Base-by-base conservation (phyloP, 495 filamentous ascomycete genomes). In the Glarea lozoyensis region DNA sequence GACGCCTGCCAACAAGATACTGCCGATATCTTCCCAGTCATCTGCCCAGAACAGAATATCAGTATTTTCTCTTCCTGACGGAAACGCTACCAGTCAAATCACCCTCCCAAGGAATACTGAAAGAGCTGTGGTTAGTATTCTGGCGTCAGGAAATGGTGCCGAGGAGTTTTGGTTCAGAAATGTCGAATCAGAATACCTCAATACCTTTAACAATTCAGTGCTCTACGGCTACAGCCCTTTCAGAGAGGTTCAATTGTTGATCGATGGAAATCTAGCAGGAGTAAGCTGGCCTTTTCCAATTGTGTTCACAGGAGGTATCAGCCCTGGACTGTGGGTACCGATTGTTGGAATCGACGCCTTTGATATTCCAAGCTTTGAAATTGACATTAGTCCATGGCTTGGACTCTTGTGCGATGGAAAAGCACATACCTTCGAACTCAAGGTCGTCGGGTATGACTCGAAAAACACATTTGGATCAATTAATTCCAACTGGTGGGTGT, bases 401-500 rank as follows among this genome's bases (percentile, higher is more conserved):
- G 42, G 36, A 21, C 4, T 32, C 1, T 37, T 50, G 31, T 50
- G 48, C 33, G 48, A 50, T 46, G 48, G 48, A 20, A 37, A 50
- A n/a, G 11, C 1, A 1, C 48, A 50, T 33, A 15, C 12, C 25
- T 50, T 45, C 42, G 36, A 40, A 5, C 10, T 50, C n/a, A 50
- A 46, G 16, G 42, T 50, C 9, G 36, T 50, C 6, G 48, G 48
- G 11, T 21, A 31, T 31, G 42, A 50, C 25, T 19, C 19, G 2
- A 20, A 27, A 24, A 41, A 31, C n/a, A 61, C 64, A 21, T 43
- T 54, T 10, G 50, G 59, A 30, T 48, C 61, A 16, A 70, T 88
- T n/a, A 73, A 69, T 13, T 70, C 69, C 18, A 79, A 82, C 52
- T 94, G 87, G 87, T 70, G 82, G 38, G 76, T 93, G 5, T 85